Base-by-base conservation (phyloP, 116 monocot genomes). In the Phalaenopsis hybrid region DNA sequence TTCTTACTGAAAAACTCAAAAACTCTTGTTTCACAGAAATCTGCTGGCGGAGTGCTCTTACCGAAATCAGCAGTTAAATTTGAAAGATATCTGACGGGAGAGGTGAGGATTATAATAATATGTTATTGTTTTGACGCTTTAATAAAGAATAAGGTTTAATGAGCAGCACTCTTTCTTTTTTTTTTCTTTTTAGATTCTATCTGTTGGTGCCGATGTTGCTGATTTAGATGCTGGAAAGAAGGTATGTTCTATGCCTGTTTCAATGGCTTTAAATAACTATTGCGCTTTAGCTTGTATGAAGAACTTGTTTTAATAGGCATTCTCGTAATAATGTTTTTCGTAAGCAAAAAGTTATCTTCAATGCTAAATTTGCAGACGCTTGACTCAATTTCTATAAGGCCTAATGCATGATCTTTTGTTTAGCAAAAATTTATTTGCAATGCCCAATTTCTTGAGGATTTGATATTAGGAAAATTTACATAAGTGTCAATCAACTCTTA, bases 61-160 rank as follows among this genome's bases (percentile, higher is more conserved):
- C 99, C 99, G n/a, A 94, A 94, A 88, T 94, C 99, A 80, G 99
- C 99, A 63, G 95, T 99, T 31, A 99, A 91, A 63, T 99, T 99
- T 88, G 95, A 99, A 79, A 89, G 95, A 41, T 99, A 99, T 85
- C 81, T 95, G 49, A 90, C 94, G 90, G 99, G 99, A 13, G 94
- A 95, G 92, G 99, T 99, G 76, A 84, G 86, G 55, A 34, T 16
- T 51, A 20, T 12, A 28, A 76, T 68, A 43, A 48, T 28, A 1
- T 0, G 41, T 76, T 76, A 8, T 28, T 17, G 4, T 57, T 1
- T 13, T 21, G 45, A 33, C 59, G 23, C 33, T 63, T 45, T 59
- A 7, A 37, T 17, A 18, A 41, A 4, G 37, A 55, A 41, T 44
- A 31, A 10, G 75, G 23, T 74, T 4, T 74, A 13, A 10, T 52